A percentile compares a stretch with the other conserved stretches of the same genome.
phyloP scores from a whole-genome alignment of 306 rosid species.

The Macrotyloma uniflorum region DNA sequence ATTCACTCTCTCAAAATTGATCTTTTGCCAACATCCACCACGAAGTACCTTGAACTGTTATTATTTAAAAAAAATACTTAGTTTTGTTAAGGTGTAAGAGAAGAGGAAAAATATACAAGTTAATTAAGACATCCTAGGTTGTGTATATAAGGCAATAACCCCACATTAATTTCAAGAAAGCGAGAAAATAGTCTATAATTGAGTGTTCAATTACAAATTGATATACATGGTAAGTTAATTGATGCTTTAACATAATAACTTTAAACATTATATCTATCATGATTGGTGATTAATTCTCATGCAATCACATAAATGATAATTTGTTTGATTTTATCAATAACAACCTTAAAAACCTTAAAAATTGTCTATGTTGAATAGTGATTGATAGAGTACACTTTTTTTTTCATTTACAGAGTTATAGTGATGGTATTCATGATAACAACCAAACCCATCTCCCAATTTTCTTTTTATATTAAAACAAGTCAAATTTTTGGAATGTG shows the following conservation, averaged over 20 bases:
- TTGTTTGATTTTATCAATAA: not conserved
- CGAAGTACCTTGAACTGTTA: conserved; percentile 65
- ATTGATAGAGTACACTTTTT: not conserved
- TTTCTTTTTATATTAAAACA: not conserved
- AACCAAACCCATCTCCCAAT: not conserved
- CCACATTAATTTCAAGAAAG: not conserved
- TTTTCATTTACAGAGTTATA: not conserved
- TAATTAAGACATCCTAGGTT: not conserved
- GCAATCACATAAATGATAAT: not conserved
- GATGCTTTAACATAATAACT: not conserved
- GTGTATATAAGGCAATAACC: not conserved
- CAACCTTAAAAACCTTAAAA: not conserved
- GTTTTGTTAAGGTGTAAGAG: not conserved
- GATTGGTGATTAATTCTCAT: not conserved
- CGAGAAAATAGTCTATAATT: not conserved
- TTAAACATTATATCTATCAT: too few species aligned
- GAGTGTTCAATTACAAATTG: too few species aligned
- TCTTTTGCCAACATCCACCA: conserved; percentile 60
- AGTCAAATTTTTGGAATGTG: not conserved
- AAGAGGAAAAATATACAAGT: not conserved
- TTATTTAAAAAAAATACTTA: not conserved
- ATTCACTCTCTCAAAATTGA: conserved; percentile 52
- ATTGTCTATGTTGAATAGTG: not conserved
- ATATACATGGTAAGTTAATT: too few species aligned
- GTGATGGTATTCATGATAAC: not conserved